Evolutionary conservation across 345 rosid species (phyloP), one percentile per base, ranked within the genome.

Genomic region (Aquilaria yunnanensis): DNA sequence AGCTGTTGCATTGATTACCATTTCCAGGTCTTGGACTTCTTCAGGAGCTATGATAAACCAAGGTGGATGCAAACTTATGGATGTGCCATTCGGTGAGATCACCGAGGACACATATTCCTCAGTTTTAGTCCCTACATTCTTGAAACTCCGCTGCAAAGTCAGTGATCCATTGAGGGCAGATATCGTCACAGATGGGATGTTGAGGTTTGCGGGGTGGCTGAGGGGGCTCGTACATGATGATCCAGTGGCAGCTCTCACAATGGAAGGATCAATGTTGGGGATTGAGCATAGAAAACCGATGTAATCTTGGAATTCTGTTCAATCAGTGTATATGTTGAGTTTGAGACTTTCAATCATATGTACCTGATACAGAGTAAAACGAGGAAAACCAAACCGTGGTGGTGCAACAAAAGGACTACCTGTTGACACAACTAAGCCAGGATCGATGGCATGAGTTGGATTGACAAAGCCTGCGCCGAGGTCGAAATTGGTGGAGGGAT

Each of bases 171-270:
- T 69, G 10, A 90, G 70, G 29, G 81, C 57, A 43, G 94, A 83
- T 67, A 89, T 71, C 9, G 92, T 87, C 52, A 90, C 81, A 1
- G 91, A 92, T 1, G 96, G 96, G 14, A 84, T 77, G 77, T 93
- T 90, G 61, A 93, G 78, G 69, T 86, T 75, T 1, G 96, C 85
- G 0, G 85, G 91, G 63, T 77, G 81, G 83, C 77, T 57, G 30
- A 82, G 64, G 0, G 61, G 10, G 2, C 52, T 71, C 16, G 63
- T 67, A 83, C 98, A 92, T 59, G 54, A 29, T n/a, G 59, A 73
- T 62, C 93, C 87, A 0, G 90, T 87, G 0, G 86, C 74, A 1
- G 79, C 74, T 61, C 68, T 70, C 70, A 92, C 65, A 1, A 12
- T 62, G 8, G 2, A 11, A 9, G 62, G 80, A 63, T 70, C 66